Conservation (phyloP, 2,329 filamentous ascomycete genomes). For the Aspergillus sergii region DNA sequence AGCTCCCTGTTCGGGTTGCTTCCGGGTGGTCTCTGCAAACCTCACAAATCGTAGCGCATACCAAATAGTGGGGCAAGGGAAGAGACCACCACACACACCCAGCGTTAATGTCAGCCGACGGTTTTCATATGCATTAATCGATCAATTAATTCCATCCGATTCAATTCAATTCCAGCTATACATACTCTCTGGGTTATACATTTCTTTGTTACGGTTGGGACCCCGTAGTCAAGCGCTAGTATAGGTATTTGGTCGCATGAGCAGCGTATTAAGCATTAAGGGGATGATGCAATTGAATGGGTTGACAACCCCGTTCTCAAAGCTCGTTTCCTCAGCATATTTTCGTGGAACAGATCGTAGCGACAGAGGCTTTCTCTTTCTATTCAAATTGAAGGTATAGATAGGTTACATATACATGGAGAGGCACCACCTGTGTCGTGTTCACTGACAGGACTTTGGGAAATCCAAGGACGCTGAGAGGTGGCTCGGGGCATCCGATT, state of each 20-base stretch:
- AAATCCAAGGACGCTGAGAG: constrained; percentile 6
- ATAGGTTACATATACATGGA: too few species aligned
- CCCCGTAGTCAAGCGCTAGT: neutral
- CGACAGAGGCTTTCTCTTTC: neutral
- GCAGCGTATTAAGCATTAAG: neutral
- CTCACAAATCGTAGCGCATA: neutral
- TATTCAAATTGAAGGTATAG: neutral
- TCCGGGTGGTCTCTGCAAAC: neutral
- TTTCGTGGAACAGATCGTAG: neutral
- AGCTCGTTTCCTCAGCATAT: neutral
- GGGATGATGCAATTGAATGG: neutral
- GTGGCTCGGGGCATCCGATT: constrained; percentile 14
- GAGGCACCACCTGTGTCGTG: neutral
- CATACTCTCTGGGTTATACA: neutral
- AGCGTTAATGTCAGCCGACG: neutral
- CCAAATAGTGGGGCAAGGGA: neutral
- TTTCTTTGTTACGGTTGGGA: neutral
- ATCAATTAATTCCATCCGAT: neutral
- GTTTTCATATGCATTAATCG: neutral
- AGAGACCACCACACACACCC: neutral
- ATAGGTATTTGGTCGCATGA: neutral
- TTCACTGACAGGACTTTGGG: neutral
- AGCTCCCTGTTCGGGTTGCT: constrained; percentile 3
- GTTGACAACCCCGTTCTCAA: neutral
- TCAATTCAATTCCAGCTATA: neutral